Percentiles rank a stretch among this genome's conserved stretches.
phyloP scores from a whole-genome alignment of 164 flowering plant species.

The Chloranthus sessilifolius region DNA sequence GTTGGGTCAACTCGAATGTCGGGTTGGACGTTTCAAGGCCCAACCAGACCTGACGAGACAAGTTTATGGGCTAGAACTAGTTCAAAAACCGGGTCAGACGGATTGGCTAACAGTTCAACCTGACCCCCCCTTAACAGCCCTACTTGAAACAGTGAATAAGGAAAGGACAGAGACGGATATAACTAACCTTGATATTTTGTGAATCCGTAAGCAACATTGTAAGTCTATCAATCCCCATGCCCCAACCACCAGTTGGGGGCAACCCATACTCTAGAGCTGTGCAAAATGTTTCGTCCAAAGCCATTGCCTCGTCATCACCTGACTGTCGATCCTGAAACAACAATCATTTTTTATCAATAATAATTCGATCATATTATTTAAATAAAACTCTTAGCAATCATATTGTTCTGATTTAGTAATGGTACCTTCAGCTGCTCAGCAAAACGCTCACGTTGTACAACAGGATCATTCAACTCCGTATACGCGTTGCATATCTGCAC shows the following conservation, averaged over 20 bases:
- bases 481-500: constrained; percentile 92
- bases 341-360: constrained; percentile 5
- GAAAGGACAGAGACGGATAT: too few relatives aligned
- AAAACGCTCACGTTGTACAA: constrained; percentile 87
- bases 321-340: constrained; percentile 77
- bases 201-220: constrained; percentile 91
- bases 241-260: constrained; percentile 99
- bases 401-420: not conserved
- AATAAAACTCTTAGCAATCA: not conserved
- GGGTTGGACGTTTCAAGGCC: too few relatives aligned
- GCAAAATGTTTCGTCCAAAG: constrained; percentile 85
- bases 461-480: constrained; percentile 96
- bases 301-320: constrained; percentile 99
- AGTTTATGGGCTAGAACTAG: too few relatives aligned
- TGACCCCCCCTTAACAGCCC: too few relatives aligned
- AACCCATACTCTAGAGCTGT: constrained; percentile 89
- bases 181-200: constrained; percentile 84
- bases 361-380: not conserved
- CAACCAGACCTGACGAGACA: too few relatives aligned
- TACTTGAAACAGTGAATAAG: too few relatives aligned
- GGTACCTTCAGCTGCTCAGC: constrained; percentile 91
- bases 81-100: too few relatives aligned
- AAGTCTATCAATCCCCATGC: constrained; percentile 90
- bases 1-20: too few relatives aligned
- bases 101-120: too few relatives aligned